These are phyloP conservation scores for Microcyclospora pomicola DNA, from an alignment of 2,329 filamentous ascomycete genomes.

Conservation along the genomic window DNA sequence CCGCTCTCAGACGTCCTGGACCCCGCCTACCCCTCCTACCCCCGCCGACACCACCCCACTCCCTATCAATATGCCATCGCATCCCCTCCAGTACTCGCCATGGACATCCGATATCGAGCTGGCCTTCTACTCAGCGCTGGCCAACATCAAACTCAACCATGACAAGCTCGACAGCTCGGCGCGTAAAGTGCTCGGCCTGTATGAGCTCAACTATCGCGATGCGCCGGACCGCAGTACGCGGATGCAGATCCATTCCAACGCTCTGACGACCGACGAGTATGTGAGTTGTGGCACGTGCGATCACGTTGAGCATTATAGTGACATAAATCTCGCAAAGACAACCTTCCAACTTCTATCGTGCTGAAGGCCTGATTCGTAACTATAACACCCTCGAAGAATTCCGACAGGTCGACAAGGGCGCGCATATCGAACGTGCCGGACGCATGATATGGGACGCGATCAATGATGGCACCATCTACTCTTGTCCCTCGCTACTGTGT, in stretches of 20 bases:
- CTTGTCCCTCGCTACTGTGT: slow-evolving; percentile 77
- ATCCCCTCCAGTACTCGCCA: slow-evolving; percentile 59
- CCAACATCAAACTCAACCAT: slow-evolving; percentile 85
- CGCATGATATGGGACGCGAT: slow-evolving; percentile 96
- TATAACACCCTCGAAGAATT: slow-evolving; percentile 94
- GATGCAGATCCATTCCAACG: slow-evolving; percentile 81
- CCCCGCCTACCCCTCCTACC: background rate
- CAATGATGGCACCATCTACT: slow-evolving; percentile 90
- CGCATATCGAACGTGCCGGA: slow-evolving; percentile 64
- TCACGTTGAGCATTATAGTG: too few species aligned
- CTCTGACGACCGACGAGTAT: slow-evolving; percentile 71
- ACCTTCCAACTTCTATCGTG: slow-evolving; percentile 59
- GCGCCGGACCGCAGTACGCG: slow-evolving; percentile 63
- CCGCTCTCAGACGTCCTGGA: background rate
- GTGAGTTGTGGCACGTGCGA: slow-evolving; percentile 22
- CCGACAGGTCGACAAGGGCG: slow-evolving; percentile 63
- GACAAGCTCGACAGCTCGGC: slow-evolving; percentile 94
- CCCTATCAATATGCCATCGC: slow-evolving; percentile 3
- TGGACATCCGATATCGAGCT: slow-evolving; percentile 92
- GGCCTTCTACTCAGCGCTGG: slow-evolving; percentile 87
- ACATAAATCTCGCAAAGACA: slow-evolving; percentile 29
- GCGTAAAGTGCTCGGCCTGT: slow-evolving; percentile 71
- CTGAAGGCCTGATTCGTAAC: slow-evolving; percentile 89
- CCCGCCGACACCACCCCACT: slow-evolving; percentile 2
- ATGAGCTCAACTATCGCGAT: slow-evolving; percentile 65